phyloP scores from a whole-genome alignment of 2,329 filamentous ascomycete genomes.

The Arthrinium phaeospermum region DNA sequence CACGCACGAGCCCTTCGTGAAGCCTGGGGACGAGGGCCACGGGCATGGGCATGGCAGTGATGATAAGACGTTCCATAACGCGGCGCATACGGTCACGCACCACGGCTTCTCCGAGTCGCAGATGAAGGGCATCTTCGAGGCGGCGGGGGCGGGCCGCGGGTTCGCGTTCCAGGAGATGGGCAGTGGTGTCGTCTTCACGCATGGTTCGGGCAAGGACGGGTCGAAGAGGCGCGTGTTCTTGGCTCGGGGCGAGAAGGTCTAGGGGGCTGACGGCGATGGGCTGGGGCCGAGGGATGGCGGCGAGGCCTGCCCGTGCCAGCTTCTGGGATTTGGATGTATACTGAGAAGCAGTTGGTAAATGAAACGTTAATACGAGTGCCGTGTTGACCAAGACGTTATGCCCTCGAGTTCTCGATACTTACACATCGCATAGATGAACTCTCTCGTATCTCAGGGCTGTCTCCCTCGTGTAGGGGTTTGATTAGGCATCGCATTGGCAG shows the following conservation, averaged over 20 bases:
- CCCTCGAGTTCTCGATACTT: too few species aligned
- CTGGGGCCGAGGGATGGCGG: not conserved
- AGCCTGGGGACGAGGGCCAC: not conserved
- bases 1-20: constrained; percentile 47
- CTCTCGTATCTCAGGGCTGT: too few species aligned
- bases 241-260: constrained; percentile 53
- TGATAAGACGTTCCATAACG: constrained; percentile 30
- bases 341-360: not conserved
- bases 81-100: constrained; percentile 62
- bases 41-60: constrained; percentile 28
- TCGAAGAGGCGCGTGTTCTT: constrained; percentile 54
- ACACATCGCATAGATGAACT: too few species aligned
- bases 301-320: not conserved
- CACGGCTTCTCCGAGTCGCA: constrained; percentile 68
- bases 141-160: constrained; percentile 63
- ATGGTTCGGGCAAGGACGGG: constrained; percentile 40
- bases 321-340: not conserved
- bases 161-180: constrained; percentile 64
- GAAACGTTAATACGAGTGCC: too few species aligned
- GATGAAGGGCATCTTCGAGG: constrained; percentile 65
- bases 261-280: not conserved
- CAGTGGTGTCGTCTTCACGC: constrained; percentile 52
- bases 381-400: too few species aligned
- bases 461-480: too few species aligned
- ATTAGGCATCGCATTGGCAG: too few species aligned